A percentile compares a stretch with the other conserved stretches of the same genome.
Conservation (phyloP, 2,329 filamentous ascomycete genomes). For the Diaporthe nobilis region DNA sequence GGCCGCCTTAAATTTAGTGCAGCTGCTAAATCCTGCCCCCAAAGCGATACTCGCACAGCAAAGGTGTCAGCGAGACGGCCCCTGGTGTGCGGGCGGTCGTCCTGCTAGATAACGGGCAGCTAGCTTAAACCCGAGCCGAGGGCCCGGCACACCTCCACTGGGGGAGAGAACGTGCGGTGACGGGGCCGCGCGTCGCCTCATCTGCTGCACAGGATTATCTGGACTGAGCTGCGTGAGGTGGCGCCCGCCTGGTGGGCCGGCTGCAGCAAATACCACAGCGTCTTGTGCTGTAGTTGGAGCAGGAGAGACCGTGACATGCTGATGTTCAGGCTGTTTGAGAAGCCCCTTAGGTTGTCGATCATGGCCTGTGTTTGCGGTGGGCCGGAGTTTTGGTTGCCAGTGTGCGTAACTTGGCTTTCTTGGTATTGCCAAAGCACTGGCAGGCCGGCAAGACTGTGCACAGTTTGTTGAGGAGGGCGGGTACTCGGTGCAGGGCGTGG, state of each 20-base stretch:
- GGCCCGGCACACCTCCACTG: background rate
- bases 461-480: background rate
- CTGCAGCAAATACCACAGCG: background rate
- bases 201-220: background rate
- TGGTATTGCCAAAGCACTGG: constrained; percentile 4
- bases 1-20: background rate
- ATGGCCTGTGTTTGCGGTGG: background rate
- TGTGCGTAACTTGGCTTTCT: constrained; percentile 20
- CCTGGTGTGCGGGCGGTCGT: background rate
- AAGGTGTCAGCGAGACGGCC: background rate
- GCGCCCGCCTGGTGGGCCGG: background rate
- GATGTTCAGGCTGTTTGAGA: constrained; percentile 11
- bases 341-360: constrained; percentile 10
- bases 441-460: background rate
- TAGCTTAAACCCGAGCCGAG: background rate
- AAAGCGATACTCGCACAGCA: background rate
- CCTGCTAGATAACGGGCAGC: background rate
- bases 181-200: constrained; percentile 17
- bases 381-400: constrained; percentile 13
- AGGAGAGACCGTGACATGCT: background rate
- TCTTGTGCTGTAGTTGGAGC: background rate
- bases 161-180: background rate
- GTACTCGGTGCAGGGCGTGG: background rate
- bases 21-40: background rate
- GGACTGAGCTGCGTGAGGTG: background rate